phyloP scores from a whole-genome alignment of 2,329 filamentous ascomycete genomes.

The Pseudogymnoascus sp. region DNA sequence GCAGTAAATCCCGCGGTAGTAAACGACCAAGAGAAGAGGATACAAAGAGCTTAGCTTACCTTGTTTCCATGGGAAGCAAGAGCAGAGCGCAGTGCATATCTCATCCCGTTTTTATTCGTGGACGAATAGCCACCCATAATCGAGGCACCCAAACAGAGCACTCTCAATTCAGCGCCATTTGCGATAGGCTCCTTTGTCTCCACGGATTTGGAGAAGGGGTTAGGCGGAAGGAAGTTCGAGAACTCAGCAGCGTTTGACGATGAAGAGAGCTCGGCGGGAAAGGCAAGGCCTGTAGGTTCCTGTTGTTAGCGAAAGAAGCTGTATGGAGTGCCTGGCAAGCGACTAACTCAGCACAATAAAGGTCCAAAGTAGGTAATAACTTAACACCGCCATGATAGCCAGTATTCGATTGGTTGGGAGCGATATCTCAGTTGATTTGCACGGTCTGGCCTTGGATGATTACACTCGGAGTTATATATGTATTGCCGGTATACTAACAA shows the following conservation, averaged over 20 bases:
- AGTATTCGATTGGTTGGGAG: background rate
- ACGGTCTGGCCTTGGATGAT: background rate
- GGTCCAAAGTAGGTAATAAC: background rate
- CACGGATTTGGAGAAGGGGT: background rate
- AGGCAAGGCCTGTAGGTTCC: background rate
- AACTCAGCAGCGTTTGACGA: background rate
- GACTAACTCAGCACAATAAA: background rate
- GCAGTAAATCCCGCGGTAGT: background rate
- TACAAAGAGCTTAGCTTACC: background rate
- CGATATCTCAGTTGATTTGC: background rate
- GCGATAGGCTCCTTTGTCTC: background rate
- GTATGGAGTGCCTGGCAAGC: background rate
- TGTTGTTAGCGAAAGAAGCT: background rate
- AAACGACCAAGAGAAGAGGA: background rate
- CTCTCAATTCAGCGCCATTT: background rate
- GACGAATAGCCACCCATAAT: slow-evolving; percentile 10
- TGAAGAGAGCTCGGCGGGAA: background rate
- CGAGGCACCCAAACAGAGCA: slow-evolving; percentile 11
- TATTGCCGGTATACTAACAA: background rate
- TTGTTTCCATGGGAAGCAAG: slow-evolving; percentile 9
- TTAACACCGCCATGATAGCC: background rate
- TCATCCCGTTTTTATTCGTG: slow-evolving; percentile 10
- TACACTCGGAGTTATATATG: background rate
- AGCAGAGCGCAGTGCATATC: slow-evolving; percentile 10
- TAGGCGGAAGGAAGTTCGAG: background rate